These are phyloP conservation scores for Populus euphratica DNA, from an alignment of 345 rosid genomes.

Conservation along the genomic window DNA sequence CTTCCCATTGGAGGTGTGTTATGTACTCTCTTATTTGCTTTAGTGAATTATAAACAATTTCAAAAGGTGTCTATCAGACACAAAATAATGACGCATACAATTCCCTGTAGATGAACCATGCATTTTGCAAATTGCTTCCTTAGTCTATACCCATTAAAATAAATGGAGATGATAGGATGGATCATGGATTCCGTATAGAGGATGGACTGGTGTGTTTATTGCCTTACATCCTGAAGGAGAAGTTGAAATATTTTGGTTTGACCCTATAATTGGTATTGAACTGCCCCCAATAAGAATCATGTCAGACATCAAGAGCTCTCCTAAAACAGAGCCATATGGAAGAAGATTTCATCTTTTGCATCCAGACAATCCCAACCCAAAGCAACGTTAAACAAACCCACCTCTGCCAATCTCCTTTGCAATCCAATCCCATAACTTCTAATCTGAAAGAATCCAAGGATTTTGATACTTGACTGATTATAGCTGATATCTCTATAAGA, in stretches of 20 bases:
- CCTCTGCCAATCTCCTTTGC: not conserved
- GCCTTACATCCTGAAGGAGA: not conserved
- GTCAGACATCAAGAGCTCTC: not conserved
- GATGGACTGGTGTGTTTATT: not conserved
- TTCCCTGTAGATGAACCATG: not conserved
- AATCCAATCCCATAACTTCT: not conserved
- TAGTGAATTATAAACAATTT: no score
- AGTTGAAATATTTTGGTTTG: not conserved
- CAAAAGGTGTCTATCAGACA: no score
- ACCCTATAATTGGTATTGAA: not conserved
- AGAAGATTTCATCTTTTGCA: not conserved
- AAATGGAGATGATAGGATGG: not conserved
- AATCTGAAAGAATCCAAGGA: not conserved
- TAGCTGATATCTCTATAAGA: not conserved
- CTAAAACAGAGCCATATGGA: not conserved
- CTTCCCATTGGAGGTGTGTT: conserved; percentile 70
- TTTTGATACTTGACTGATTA: not conserved
- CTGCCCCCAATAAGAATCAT: not conserved
- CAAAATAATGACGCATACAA: not conserved
- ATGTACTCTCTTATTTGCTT: conserved; percentile 6
- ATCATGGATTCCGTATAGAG: not conserved
- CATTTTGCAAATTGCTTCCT: not conserved
- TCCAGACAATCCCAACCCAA: not conserved
- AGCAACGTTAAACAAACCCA: not conserved
- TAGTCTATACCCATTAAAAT: not conserved